Base-by-base conservation (phyloP, 805 yeast species). In the Candida caryicola region DNA sequence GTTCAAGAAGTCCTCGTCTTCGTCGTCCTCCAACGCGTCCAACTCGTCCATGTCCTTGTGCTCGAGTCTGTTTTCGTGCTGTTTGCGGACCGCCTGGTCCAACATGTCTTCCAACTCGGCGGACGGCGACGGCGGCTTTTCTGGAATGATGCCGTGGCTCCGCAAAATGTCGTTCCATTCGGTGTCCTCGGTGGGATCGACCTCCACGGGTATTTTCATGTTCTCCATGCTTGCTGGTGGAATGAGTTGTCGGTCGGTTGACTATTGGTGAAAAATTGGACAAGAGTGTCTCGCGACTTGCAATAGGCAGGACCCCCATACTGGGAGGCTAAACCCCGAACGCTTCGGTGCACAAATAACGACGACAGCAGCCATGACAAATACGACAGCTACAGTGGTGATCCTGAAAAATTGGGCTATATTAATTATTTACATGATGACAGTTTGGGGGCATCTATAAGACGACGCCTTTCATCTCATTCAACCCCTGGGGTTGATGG, bases 141-240 rank as follows among this genome's bases (percentile, higher is more conserved):
- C 89, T 1, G 99, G 99, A 34, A 93, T 87, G 39, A 93, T 80
- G 17, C 98, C 98, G 45, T 90, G 86, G 3, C 78, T 76, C 47
- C 99, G 72, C 31, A 93, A 72, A 48, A 93, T 89, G 61, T 93
- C 99, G 58, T 93, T 93, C 99, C 99, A 93, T 61, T 93, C 99
- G 0, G 99, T 93, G 59, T 93, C 99, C 62, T 93, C 99, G 45
- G 77, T 78, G 25, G 96, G 97, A 62, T 93, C 90, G 38, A 90
- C 96, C 62, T 89, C 87, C 34, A 89, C 89, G 48, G 81, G 87
- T 38, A 84, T 71, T 66, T 82, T 75, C 37, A 42, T 30, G 42
- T 46, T 42, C 12, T 44, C 34, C 44, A 43, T 43, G 12, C 13
- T 28, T 29, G 27, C 8, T 29, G 14, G 17, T 6, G 5, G 4